phyloP scores from a whole-genome alignment of 2,329 filamentous ascomycete genomes.

The Colletotrichum paranaense region DNA sequence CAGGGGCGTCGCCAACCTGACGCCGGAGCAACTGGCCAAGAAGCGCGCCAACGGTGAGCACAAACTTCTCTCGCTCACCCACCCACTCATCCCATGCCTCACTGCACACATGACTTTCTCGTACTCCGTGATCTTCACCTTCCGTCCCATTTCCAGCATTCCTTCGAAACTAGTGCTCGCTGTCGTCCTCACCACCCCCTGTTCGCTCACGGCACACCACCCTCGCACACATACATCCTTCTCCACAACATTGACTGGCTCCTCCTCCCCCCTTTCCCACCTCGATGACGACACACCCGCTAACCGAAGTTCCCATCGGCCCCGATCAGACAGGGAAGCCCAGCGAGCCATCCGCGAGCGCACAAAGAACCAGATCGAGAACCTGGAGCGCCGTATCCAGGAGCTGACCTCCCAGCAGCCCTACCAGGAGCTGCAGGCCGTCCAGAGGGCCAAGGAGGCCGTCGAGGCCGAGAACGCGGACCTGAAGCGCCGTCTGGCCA shows the following conservation, averaged over 20 bases:
- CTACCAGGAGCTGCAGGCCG: conserved; percentile 84
- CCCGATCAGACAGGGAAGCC: conserved; percentile 77
- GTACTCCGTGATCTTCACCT: not conserved
- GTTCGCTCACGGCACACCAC: not conserved
- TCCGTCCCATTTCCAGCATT: not conserved
- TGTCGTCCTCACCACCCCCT: not conserved
- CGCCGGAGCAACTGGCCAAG: conserved; percentile 79
- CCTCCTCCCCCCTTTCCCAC: not conserved
- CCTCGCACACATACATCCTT: not conserved
- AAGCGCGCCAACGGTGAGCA: conserved; percentile 68
- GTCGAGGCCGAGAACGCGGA: conserved; percentile 84
- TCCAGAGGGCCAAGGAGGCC: conserved; percentile 79
- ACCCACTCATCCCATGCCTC: not conserved
- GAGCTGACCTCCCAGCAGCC: conserved; percentile 84
- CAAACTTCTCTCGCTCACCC: not conserved
- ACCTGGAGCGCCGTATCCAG: conserved; percentile 76
- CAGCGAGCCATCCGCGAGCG: conserved; percentile 87
- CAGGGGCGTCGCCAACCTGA: conserved; percentile 71
- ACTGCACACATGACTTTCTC: conserved; percentile 47
- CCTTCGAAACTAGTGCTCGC: not conserved
- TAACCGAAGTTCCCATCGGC: conserved; percentile 2
- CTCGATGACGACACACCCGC: conserved; percentile 14
- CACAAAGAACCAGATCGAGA: conserved; percentile 83
- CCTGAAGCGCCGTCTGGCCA: conserved; percentile 75
- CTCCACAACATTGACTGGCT: not conserved